Conservation (phyloP, 2,329 filamentous ascomycete genomes). For the Xenoacremonium recifei region DNA sequence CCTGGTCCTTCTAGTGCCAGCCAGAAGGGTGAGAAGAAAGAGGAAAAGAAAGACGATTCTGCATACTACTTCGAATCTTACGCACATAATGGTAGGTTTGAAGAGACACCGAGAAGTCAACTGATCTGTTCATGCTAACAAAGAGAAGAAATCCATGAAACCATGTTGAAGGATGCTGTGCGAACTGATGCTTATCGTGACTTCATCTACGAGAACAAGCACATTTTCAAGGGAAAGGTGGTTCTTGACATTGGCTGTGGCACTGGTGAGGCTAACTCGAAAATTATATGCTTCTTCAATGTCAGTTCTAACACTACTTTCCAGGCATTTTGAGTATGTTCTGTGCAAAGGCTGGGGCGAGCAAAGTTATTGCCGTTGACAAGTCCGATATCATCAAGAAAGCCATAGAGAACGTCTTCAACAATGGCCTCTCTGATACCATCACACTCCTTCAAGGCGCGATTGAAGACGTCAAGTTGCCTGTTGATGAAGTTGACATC, state of each 20-base stretch:
- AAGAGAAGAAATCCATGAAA: slow-evolving; percentile 80
- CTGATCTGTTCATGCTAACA: no score
- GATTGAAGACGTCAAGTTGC: slow-evolving; percentile 81
- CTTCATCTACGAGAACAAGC: slow-evolving; percentile 90
- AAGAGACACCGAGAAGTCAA: no score
- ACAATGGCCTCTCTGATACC: slow-evolving; percentile 70
- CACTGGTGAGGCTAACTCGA: slow-evolving; percentile 46
- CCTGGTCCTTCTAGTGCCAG: slow-evolving; percentile 21
- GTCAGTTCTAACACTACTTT: slow-evolving; percentile 1
- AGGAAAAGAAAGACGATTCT: slow-evolving; percentile 30
- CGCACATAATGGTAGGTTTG: slow-evolving; percentile 59
- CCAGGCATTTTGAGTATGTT: slow-evolving; percentile 88
- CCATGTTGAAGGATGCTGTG: slow-evolving; percentile 88
- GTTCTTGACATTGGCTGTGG: slow-evolving; percentile 91
- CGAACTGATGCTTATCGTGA: slow-evolving; percentile 91
- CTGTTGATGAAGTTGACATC: slow-evolving; percentile 81
- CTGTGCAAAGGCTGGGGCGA: slow-evolving; percentile 85
- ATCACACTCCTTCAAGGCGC: slow-evolving; percentile 82
- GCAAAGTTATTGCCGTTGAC: slow-evolving; percentile 85
- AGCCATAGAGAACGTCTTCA: slow-evolving; percentile 79
- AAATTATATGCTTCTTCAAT: neutral
- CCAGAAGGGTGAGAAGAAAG: slow-evolving; percentile 27
- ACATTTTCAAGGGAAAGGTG: slow-evolving; percentile 80
- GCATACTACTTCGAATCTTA: slow-evolving; percentile 62
- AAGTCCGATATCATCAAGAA: slow-evolving; percentile 88